phyloP scores from a whole-genome alignment of 306 rosid genomes.

The Rubus parviflorus region DNA sequence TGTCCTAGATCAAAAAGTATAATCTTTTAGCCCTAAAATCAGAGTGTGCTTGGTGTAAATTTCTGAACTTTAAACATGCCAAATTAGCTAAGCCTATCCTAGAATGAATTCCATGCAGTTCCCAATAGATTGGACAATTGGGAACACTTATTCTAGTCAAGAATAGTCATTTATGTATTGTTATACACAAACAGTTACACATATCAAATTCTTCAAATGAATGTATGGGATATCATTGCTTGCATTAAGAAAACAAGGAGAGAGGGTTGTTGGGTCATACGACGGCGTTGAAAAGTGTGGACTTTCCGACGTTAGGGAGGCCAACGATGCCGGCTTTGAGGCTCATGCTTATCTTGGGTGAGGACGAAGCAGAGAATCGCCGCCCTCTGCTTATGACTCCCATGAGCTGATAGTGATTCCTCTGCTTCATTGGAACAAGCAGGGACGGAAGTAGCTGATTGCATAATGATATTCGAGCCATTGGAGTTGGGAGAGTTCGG shows the following conservation, averaged over 20 bases:
- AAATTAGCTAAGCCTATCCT: too few species aligned
- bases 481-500: constrained; percentile 1
- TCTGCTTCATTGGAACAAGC: constrained; percentile 62
- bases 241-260: constrained; percentile 3
- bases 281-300: constrained; percentile 96
- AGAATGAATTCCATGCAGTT: too few species aligned
- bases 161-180: too few species aligned
- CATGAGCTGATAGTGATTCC: constrained; percentile 37
- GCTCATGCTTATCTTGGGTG: constrained; percentile 85
- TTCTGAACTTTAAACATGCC: too few species aligned
- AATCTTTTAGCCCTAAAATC: not conserved
- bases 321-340: constrained; percentile 95
- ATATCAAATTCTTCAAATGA: not conserved
- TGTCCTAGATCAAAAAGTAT: not conserved
- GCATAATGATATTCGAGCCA: constrained; percentile 36
- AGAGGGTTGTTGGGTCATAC: constrained; percentile 39
- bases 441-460: constrained; percentile 27
- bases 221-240: not conserved
- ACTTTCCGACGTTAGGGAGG: constrained; percentile 95
- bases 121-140: too few species aligned
- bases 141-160: too few species aligned
- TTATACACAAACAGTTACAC: not conserved
- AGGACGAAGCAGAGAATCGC: constrained; percentile 60
- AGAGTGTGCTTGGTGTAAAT: not conserved
- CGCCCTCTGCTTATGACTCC: constrained; percentile 36